These are phyloP conservation scores for Parathielavia appendiculata DNA, from an alignment of 495 filamentous ascomycete genomes.

Conservation along the genomic window DNA sequence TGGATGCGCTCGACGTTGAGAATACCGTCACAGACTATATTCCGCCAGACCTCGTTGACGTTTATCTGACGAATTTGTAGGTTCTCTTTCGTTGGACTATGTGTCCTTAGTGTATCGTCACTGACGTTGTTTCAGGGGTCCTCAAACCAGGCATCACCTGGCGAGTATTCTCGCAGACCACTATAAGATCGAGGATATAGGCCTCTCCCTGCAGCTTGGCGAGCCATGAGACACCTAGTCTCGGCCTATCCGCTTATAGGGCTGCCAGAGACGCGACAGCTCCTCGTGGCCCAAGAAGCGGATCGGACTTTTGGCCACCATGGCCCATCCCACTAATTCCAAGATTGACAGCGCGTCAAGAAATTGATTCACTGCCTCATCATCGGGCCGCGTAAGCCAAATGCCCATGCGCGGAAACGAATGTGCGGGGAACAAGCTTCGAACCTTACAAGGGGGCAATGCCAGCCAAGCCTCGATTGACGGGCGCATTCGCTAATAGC, in stretches of 20 bases:
- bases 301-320: slow-evolving; percentile 8
- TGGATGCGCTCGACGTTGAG: slow-evolving; percentile 70
- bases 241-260: slow-evolving; percentile 3
- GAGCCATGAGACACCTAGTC: slow-evolving; percentile 6
- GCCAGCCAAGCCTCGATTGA: slow-evolving; percentile 18
- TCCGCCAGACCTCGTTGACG: slow-evolving; percentile 71
- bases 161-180: slow-evolving; percentile 79
- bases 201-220: slow-evolving; percentile 44
- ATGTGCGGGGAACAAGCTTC: slow-evolving; percentile 17
- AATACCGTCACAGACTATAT: slow-evolving; percentile 83
- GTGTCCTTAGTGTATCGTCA: slow-evolving; percentile 5
- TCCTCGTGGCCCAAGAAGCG: slow-evolving; percentile 19
- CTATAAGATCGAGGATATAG: slow-evolving; percentile 76
- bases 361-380: slow-evolving; percentile 12
- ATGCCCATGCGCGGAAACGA: slow-evolving; percentile 20
- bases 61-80: slow-evolving; percentile 91
- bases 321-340: too few relatives aligned
- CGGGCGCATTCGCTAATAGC: slow-evolving; percentile 12
- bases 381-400: slow-evolving; percentile 29
- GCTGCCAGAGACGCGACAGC: slow-evolving; percentile 15
- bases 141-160: slow-evolving; percentile 74
- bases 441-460: slow-evolving; percentile 18
- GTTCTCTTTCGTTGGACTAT: slow-evolving; percentile 30
- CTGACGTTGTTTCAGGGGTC: slow-evolving; percentile 54
- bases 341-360: neutral